Evolutionary conservation across 1,139 yeast species (phyloP).

Genomic region (Taiozyma sp.): DNA sequence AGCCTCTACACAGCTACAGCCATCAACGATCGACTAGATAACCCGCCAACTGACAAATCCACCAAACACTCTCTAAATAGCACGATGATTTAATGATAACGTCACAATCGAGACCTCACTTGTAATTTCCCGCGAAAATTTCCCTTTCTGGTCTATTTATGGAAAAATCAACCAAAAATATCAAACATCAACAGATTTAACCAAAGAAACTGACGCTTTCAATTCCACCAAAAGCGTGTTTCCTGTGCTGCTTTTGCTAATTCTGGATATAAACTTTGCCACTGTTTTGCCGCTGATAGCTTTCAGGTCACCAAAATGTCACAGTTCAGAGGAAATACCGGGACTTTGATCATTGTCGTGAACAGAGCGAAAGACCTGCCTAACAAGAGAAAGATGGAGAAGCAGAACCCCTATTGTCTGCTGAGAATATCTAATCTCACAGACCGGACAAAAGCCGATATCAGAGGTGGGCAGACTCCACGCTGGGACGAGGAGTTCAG

Average conservation of each 20-base stretch:
- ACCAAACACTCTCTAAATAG: too few species aligned
- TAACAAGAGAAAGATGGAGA: conserved; percentile 71
- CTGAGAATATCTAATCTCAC: conserved; percentile 70
- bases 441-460: conserved; percentile 63
- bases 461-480: conserved; percentile 86
- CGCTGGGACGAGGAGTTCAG: conserved; percentile 76
- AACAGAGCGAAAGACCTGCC: conserved; percentile 61
- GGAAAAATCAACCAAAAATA: background rate
- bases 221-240: background rate
- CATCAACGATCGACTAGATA: background rate
- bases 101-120: background rate
- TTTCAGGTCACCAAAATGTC: conserved; percentile 18
- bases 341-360: conserved; percentile 34
- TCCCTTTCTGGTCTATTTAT: background rate
- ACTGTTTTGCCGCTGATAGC: background rate
- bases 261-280: background rate
- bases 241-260: background rate
- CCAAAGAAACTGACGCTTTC: background rate
- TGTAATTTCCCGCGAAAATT: background rate
- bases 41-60: background rate
- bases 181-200: background rate
- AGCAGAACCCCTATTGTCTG: conserved; percentile 82
- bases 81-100: background rate
- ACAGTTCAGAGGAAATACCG: conserved; percentile 21
- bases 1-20: conserved; percentile 5